Evolutionary conservation across 345 rosid genomes (phyloP).

Genomic region (Erucastrum elatum): DNA sequence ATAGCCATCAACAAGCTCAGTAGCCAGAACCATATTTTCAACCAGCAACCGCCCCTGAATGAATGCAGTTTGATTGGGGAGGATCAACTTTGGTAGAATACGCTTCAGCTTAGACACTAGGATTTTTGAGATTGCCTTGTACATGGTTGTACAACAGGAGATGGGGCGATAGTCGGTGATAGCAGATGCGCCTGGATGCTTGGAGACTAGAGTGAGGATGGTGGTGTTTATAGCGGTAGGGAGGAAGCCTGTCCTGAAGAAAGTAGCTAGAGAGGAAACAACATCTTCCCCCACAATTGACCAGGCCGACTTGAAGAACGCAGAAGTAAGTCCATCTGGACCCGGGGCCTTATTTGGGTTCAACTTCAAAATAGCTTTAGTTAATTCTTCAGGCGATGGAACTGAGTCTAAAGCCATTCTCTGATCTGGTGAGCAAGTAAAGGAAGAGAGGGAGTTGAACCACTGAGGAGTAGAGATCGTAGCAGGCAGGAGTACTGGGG

Average conservation of each 20-base stretch:
- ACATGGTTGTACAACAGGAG: not conserved
- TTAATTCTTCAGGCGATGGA: too few relatives aligned
- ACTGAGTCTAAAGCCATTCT: too few relatives aligned
- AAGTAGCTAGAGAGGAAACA: not conserved
- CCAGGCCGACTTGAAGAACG: not conserved
- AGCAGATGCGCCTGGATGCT: not conserved
- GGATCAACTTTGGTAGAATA: not conserved
- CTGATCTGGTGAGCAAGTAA: too few relatives aligned
- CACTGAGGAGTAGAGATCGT: too few relatives aligned
- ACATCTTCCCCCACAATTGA: not conserved
- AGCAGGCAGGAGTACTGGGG: too few relatives aligned
- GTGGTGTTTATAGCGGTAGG: not conserved
- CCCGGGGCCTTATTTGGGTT: not conserved
- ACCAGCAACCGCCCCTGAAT: not conserved
- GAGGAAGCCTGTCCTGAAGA: not conserved
- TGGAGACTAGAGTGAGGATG: too few relatives aligned
- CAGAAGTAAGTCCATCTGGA: not conserved
- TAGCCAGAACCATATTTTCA: not conserved
- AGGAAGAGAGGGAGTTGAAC: too few relatives aligned
- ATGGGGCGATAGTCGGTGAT: not conserved
- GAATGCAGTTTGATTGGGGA: not conserved
- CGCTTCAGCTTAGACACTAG: not conserved
- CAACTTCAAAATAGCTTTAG: too few relatives aligned
- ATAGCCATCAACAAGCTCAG: not conserved
- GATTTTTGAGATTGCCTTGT: not conserved